Percentiles rank a stretch among this genome's conserved stretches.
These are phyloP conservation scores for Diutina mesorugosa DNA, from an alignment of 1,139 yeast genomes.

Conservation along the genomic window DNA sequence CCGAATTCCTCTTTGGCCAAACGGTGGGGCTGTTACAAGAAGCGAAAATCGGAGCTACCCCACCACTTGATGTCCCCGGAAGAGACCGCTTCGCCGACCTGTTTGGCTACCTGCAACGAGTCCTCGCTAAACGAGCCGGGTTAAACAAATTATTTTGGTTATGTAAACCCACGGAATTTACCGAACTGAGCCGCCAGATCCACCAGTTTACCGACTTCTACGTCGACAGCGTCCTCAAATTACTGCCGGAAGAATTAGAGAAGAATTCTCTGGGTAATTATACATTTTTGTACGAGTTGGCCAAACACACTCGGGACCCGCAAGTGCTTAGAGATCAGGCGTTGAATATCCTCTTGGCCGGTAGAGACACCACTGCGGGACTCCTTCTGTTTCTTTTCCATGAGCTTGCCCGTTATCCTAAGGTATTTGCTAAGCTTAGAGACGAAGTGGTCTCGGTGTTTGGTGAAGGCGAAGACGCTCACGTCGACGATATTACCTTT, in stretches of 20 bases:
- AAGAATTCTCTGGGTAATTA: conserved; percentile 28
- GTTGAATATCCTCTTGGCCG: conserved; percentile 39
- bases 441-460: conserved; percentile 22
- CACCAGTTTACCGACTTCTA: conserved; percentile 23
- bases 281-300: conserved; percentile 37
- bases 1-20: conserved; percentile 9
- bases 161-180: conserved; percentile 4
- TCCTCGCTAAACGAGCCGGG: conserved; percentile 4
- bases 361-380: conserved; percentile 48
- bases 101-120: conserved; percentile 6
- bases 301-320: conserved; percentile 37
- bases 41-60: background rate
- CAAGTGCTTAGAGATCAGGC: conserved; percentile 37
- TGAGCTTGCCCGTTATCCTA: conserved; percentile 33
- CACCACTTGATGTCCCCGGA: background rate
- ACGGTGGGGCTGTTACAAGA: conserved; percentile 6
- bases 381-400: conserved; percentile 33
- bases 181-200: conserved; percentile 14
- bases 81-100: conserved; percentile 5
- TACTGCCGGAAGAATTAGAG: conserved; percentile 19
- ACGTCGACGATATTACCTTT: conserved; percentile 23
- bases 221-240: conserved; percentile 12
- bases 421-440: conserved; percentile 25
- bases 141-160: conserved; percentile 6
- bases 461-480: conserved; percentile 23